Evolutionary conservation across 164 flowering plant species (phyloP).

Genomic region (Vitis rupestris): DNA sequence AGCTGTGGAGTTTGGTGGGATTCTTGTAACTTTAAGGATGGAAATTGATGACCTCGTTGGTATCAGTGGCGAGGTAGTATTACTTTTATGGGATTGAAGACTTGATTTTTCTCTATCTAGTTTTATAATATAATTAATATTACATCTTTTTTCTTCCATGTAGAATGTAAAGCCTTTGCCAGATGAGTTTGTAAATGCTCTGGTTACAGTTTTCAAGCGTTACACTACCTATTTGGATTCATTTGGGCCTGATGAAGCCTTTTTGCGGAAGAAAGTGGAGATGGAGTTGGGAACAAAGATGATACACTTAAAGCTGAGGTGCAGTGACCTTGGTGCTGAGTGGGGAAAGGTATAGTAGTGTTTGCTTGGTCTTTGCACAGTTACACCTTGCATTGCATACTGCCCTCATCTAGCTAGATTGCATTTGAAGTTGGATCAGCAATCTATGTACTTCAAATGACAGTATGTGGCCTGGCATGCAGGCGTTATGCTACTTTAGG

Average conservation of each 20-base stretch:
- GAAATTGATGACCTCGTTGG: conserved; percentile 85
- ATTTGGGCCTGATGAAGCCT: conserved; percentile 82
- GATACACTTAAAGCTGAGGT: conserved; percentile 92
- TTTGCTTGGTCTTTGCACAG: neutral
- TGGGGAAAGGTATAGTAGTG: conserved; percentile 84
- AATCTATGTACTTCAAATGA: neutral
- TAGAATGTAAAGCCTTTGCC: conserved; percentile 74
- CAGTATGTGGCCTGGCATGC: neutral
- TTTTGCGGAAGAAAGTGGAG: conserved; percentile 84
- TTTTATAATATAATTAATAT: too few relatives aligned
- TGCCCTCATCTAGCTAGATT: neutral
- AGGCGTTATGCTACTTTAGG: neutral
- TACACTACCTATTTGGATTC: conserved; percentile 71
- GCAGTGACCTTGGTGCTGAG: conserved; percentile 70
- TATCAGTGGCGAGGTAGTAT: conserved; percentile 80
- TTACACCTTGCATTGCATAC: conserved; percentile 1
- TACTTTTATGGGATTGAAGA: neutral
- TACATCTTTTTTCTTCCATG: conserved; percentile 8
- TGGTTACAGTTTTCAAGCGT: conserved; percentile 47
- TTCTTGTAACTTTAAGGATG: conserved; percentile 67
- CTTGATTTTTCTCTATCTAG: neutral
- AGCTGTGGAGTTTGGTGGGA: conserved; percentile 69
- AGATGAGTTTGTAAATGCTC: conserved; percentile 49
- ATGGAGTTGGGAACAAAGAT: conserved; percentile 80
- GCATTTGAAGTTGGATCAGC: neutral